phyloP scores from a whole-genome alignment of 805 yeast genomes.

The Hanseniaspora thailandica region DNA sequence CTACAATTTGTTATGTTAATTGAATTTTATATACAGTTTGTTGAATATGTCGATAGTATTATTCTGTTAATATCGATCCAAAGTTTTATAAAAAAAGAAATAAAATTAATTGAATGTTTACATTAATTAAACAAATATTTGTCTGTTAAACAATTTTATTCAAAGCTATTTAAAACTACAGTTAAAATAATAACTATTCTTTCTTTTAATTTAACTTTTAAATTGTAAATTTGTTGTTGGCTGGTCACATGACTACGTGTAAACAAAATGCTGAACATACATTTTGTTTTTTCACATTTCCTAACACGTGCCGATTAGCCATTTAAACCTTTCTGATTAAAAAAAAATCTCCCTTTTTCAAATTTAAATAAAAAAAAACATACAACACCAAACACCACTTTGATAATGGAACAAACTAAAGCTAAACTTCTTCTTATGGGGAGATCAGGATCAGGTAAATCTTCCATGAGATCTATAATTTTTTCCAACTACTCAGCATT shows the following conservation, averaged over 20 bases:
- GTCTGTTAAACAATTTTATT: too few relatives aligned
- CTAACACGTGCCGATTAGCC: too few relatives aligned
- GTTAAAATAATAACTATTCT: too few relatives aligned
- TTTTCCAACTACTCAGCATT: slow-evolving; percentile 93
- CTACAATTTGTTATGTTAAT: not conserved
- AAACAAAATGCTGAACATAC: too few relatives aligned
- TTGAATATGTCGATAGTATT: too few relatives aligned
- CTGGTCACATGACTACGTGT: not conserved
- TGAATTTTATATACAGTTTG: too few relatives aligned
- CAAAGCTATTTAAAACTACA: too few relatives aligned
- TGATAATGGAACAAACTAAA: slow-evolving; percentile 12
- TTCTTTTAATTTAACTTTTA: too few relatives aligned
- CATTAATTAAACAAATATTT: too few relatives aligned
- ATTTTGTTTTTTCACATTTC: too few relatives aligned
- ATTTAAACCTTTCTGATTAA: not conserved
- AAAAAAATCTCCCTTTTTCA: too few relatives aligned
- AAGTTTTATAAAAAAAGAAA: not conserved
- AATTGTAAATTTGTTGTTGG: not conserved
- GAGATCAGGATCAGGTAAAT: slow-evolving; percentile 93
- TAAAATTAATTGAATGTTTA: not conserved
- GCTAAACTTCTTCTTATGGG: slow-evolving; percentile 61
- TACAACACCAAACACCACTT: not conserved
- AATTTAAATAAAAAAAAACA: not conserved
- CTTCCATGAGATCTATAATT: slow-evolving; percentile 93
- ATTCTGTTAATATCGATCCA: too few relatives aligned